phyloP scores from a whole-genome alignment of 371 early-diverging fungal genomes.

The Lichtheimia ramosa region DNA sequence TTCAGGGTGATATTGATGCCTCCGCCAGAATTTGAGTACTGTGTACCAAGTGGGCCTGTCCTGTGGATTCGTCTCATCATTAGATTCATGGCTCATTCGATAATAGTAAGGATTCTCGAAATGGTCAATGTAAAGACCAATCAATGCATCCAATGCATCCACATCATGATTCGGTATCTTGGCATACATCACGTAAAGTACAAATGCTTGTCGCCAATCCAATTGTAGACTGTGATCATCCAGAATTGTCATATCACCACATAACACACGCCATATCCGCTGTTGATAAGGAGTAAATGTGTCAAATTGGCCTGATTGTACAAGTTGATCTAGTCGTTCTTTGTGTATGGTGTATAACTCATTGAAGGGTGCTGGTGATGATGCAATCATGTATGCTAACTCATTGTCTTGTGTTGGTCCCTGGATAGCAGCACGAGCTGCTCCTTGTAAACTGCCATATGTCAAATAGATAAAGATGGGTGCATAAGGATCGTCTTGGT shows the following conservation, averaged over 20 bases:
- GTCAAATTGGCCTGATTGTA: not conserved
- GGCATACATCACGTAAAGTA: not conserved
- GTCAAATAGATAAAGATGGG: not conserved
- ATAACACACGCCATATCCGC: not conserved
- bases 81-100: not conserved
- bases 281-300: not conserved
- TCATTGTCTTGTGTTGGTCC: not conserved
- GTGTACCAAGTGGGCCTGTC: not conserved
- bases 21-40: not conserved
- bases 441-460: not conserved
- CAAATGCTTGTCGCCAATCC: constrained; percentile 1
- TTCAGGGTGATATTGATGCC: not conserved
- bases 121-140: not conserved
- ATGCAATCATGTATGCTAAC: not conserved
- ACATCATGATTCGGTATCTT: not conserved
- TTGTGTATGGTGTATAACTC: not conserved
- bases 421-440: not conserved
- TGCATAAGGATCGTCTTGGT: not conserved
- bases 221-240: not conserved
- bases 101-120: not conserved
- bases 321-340: not conserved
- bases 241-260: not conserved
- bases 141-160: not conserved
- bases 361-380: not conserved
- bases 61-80: not conserved